Percentiles rank a stretch among this genome's conserved stretches.
Evolutionary conservation across 2,329 filamentous ascomycete species (phyloP).

Genomic region (Paecilomyces fulvus): DNA sequence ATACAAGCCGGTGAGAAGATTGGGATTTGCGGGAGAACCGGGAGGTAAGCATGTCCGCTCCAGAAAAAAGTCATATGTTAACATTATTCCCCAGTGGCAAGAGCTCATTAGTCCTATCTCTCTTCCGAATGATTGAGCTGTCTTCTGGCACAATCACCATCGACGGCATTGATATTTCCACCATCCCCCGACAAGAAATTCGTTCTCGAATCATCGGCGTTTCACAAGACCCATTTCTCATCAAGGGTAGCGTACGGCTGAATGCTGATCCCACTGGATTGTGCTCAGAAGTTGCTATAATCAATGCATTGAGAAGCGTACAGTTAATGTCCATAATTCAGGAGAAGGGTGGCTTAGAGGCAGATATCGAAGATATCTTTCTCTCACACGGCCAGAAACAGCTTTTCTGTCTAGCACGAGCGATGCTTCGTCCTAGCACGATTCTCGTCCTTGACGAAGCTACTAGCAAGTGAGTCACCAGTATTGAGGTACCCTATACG

Average conservation of each 20-base stretch:
- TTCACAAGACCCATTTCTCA: slow-evolving; percentile 37
- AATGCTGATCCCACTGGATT: slow-evolving; percentile 32
- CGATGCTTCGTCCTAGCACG: slow-evolving; percentile 42
- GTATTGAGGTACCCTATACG: not conserved
- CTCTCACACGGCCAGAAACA: slow-evolving; percentile 55
- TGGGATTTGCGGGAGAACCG: slow-evolving; percentile 33
- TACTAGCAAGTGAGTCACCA: slow-evolving; percentile 24
- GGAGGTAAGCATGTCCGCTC: slow-evolving; percentile 8
- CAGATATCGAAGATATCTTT: slow-evolving; percentile 40
- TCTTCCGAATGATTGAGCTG: slow-evolving; percentile 37
- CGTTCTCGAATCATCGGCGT: slow-evolving; percentile 35
- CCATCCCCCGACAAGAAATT: slow-evolving; percentile 29
- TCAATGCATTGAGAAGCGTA: slow-evolving; percentile 29
- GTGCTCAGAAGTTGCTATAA: slow-evolving; percentile 24
- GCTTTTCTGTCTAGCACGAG: slow-evolving; percentile 55
- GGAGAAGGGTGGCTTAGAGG: slow-evolving; percentile 32
- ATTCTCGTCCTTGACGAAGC: slow-evolving; percentile 39
- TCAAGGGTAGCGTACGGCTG: slow-evolving; percentile 30
- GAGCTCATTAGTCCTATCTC: slow-evolving; percentile 32
- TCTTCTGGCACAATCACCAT: slow-evolving; percentile 32
- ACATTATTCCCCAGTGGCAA: slow-evolving; percentile 27
- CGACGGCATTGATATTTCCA: slow-evolving; percentile 35
- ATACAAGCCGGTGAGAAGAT: slow-evolving; percentile 36
- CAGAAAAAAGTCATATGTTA: not conserved
- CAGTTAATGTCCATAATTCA: slow-evolving; percentile 28